Percentiles rank a stretch among this genome's conserved stretches.
These are phyloP conservation scores for Malus sylvestris DNA, from an alignment of 306 rosid genomes.

Conservation along the genomic window DNA sequence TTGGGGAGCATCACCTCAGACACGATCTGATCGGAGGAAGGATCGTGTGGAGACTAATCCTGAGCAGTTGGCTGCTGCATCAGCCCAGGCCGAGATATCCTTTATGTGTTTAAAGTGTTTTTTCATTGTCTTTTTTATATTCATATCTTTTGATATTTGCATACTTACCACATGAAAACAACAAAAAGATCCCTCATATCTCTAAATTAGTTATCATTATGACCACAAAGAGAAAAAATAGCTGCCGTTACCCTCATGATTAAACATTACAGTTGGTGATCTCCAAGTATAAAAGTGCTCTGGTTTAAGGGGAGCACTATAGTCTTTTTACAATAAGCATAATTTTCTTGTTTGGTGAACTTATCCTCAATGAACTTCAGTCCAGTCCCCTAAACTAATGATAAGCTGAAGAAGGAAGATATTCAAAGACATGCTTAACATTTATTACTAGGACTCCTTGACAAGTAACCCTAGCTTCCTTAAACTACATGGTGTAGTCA, in stretches of 20 bases:
- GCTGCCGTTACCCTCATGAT: background rate
- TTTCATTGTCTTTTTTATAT: background rate
- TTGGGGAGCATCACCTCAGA: constrained; percentile 99
- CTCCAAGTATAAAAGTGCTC: background rate
- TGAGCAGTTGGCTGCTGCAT: constrained; percentile 94
- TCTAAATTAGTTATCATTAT: background rate
- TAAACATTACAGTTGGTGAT: background rate
- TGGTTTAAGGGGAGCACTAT: background rate
- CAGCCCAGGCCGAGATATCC: constrained; percentile 96
- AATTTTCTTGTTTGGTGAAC: background rate
- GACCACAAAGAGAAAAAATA: background rate
- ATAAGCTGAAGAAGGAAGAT: background rate
- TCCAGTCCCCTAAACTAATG: background rate
- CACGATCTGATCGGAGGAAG: constrained; percentile 86
- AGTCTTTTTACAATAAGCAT: background rate
- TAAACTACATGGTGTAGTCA: background rate
- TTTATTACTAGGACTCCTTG: background rate
- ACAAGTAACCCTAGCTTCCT: background rate
- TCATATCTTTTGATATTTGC: background rate
- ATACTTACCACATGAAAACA: background rate
- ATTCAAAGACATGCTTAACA: background rate
- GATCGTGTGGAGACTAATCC: constrained; percentile 98
- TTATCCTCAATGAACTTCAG: background rate
- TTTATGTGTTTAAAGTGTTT: constrained; percentile 7
- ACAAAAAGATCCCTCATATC: background rate